A percentile compares a stretch with the other conserved stretches of the same genome.
phyloP scores from a whole-genome alignment of 257 asterid species.

The Solanum lycopersicoides region DNA sequence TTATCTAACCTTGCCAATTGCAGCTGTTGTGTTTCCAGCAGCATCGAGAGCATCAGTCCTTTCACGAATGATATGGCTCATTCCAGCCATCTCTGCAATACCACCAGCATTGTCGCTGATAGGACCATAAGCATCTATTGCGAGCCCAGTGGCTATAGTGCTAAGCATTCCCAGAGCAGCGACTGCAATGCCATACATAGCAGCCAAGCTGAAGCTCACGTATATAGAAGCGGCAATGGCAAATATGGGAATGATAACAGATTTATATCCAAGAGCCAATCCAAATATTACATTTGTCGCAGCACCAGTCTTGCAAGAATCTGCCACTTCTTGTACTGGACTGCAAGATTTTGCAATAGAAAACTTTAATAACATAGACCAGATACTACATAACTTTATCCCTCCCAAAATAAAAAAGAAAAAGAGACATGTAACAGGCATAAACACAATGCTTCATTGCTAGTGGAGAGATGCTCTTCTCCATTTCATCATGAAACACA shows the following conservation, averaged over 20 bases:
- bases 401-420: background rate
- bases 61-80: background rate
- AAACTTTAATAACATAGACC: background rate
- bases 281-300: background rate
- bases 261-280: background rate
- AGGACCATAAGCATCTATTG: background rate
- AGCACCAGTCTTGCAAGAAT: background rate
- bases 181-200: background rate
- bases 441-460: background rate
- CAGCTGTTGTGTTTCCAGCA: background rate
- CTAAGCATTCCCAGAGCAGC: background rate
- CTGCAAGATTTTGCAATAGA: background rate
- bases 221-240: background rate
- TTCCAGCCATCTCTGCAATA: background rate
- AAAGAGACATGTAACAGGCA: background rate
- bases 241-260: background rate
- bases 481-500: background rate
- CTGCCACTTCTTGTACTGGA: background rate
- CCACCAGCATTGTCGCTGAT: background rate
- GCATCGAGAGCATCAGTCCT: background rate
- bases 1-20: background rate
- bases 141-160: background rate
- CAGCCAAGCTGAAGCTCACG: background rate
- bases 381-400: background rate
- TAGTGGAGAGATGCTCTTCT: background rate